Evolutionary conservation across 2,329 filamentous ascomycete species (phyloP), one percentile per base, ranked within the genome.

Genomic region (Pseudopithomyces maydicus): DNA sequence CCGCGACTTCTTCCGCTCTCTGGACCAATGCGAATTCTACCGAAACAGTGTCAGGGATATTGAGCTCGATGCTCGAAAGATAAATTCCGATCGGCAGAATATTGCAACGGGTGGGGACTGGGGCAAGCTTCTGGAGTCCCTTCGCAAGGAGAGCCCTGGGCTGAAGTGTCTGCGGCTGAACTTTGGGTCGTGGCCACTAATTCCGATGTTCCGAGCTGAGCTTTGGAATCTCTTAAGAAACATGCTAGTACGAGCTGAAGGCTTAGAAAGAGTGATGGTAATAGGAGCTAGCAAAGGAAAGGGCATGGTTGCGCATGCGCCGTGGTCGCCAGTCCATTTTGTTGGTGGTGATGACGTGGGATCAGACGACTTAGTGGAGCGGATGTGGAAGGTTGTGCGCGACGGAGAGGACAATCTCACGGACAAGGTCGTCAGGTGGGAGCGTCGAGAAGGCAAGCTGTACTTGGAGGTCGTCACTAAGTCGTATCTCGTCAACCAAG

Each of bases 301-400:
- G 10, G 63, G 61, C 33, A 77, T 71, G 72, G 67, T 64, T 6
- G 68, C 55, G 54, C 66, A 66, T 54, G 58, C 68, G 47, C 72
- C 70, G 10, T 77, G 74, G 71, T 75, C 74, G 8, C 68, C 72
- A 1, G 66, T 72, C 2, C 72, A 75, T 53, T 77, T 71, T 51
- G 70, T 76, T 17, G 75, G 75, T 6, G 67, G 70, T 17, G 72
- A 75, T 32, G 67, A 74, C 39, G 72, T 75, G 33, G 69, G 70
- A n/a, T 53, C 63, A 6, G 63, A 73, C 17, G 72, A 75, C 47
- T 55, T 77, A 32, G 61, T 77, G 20, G 57, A 68, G 15, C 63
- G 62, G 6, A 75, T 77, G 73, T 73, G 67, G 67, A 61, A 56
- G 4, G 61, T 63, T 19, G 70, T 74, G 48, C 38, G 38, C 8